phyloP scores from a whole-genome alignment of 306 rosid species.

The Dalbergia cochinchinensis region DNA sequence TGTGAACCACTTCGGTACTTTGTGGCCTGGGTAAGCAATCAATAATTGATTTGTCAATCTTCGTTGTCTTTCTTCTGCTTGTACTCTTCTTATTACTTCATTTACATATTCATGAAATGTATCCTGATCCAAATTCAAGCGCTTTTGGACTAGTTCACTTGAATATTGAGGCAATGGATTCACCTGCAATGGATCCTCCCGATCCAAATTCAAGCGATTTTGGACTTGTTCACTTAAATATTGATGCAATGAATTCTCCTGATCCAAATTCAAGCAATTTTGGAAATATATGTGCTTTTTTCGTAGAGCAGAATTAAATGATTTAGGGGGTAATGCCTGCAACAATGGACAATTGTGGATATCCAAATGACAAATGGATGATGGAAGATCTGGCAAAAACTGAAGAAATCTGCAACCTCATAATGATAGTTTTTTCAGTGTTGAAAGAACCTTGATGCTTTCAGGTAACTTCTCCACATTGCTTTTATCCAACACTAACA shows the following conservation, averaged over 20 bases:
- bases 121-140: too few species aligned
- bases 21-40: neutral
- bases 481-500: constrained; percentile 20
- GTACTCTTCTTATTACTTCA: too few species aligned
- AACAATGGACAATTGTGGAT: constrained; percentile 38
- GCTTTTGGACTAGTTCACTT: too few species aligned
- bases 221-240: neutral
- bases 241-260: too few species aligned
- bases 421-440: constrained; percentile 8
- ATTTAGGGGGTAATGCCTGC: too few species aligned
- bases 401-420: neutral
- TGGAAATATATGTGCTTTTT: neutral
- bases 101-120: too few species aligned
- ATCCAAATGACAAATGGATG: neutral
- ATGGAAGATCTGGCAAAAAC: constrained; percentile 48
- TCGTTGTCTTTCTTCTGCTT: neutral
- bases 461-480: constrained; percentile 26
- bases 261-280: neutral
- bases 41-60: too few species aligned
- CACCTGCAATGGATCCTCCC: too few species aligned
- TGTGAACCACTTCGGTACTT: neutral
- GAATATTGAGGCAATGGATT: too few species aligned
- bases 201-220: neutral
- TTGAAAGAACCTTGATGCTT: constrained; percentile 25
- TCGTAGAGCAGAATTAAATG: neutral